Base-by-base conservation (phyloP, 352 stramenopile species). In the Globisporangium emineosum region DNA sequence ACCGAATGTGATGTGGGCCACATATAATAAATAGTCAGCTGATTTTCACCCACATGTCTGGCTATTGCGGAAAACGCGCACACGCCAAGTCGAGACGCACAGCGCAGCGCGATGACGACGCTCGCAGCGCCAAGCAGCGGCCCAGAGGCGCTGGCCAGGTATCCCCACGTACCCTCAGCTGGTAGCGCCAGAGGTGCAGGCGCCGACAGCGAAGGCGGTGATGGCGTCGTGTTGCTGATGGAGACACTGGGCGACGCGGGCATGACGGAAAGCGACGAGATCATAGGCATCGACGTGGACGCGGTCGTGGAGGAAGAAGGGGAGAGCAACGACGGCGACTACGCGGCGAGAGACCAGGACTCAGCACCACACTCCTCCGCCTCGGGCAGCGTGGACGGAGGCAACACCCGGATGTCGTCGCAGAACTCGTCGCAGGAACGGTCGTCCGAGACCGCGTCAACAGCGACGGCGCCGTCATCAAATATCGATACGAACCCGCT, bases 41-140 rank as follows among this genome's bases (percentile, higher is more conserved):
- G 51, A 57, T 57, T 27, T 21, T 40, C 5, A 13, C 21, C 6
- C 43, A 7, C 13, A 19, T n/a, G 47, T 30, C 29, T 6, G 40
- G 40, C 15, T 47, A 47, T 47, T 47, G 40, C 40, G 17, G 40
- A 35, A 37, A 29, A 23, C 25, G 50, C 50, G 25, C 45, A 54
- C 23, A 47, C 6, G 37, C 0, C 37, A n/a, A 45, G 40, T 47
- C 37, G 17, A 47, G 17, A 47, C 40, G 40, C 51, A 27, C 21
- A 42, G 51, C 51, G 27, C 27, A 57, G 49, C 49, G 40, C 40
- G 56, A 64, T 64, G 58, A 64, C 58, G 58, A 64, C 58, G 58
- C 43, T 64, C 43, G 58, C 27, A n/a, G 58, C 29, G 29, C 58
- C 58, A 0, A 47, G 43, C 58, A 30, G 29, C 57, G 29, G 23